phyloP scores from a whole-genome alignment of 2,329 filamentous ascomycete genomes.

The Aphanoascus verrucosus region DNA sequence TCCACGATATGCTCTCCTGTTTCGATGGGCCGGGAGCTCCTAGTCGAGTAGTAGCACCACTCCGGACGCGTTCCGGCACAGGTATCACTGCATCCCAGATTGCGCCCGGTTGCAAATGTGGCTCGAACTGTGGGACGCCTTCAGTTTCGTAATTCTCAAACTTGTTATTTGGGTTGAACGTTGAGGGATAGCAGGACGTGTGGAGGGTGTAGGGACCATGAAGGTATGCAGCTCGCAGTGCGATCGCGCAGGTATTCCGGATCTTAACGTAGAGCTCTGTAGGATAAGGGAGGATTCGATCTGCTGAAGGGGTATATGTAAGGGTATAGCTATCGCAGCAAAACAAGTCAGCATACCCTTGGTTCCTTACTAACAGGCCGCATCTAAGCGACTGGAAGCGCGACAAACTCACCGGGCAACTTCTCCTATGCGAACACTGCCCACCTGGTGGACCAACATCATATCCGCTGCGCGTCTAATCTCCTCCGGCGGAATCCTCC shows the following conservation, averaged over 20 bases:
- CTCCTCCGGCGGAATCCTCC: constrained; percentile 23
- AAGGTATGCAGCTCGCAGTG: constrained; percentile 86
- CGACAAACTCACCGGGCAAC: constrained; percentile 61
- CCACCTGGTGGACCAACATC: constrained; percentile 83
- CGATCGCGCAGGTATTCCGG: constrained; percentile 82
- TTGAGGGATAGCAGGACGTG: constrained; percentile 71
- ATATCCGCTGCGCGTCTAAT: constrained; percentile 41
- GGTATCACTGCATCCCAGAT: constrained; percentile 70
- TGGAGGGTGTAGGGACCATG: constrained; percentile 91
- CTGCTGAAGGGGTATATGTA: constrained; percentile 79
- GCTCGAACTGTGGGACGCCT: constrained; percentile 83
- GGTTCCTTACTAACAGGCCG: neutral
- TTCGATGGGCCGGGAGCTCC: constrained; percentile 29
- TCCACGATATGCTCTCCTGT: constrained; percentile 61
- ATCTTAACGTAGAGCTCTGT: constrained; percentile 71
- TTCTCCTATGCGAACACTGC: constrained; percentile 87
- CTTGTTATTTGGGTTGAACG: constrained; percentile 72
- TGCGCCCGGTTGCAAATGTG: constrained; percentile 88
- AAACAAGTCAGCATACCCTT: neutral
- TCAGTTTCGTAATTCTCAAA: constrained; percentile 58
- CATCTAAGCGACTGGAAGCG: neutral
- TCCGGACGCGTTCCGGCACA: constrained; percentile 56
- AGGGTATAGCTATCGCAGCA: constrained; percentile 53
- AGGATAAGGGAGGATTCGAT: constrained; percentile 82
- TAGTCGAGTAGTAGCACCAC: constrained; percentile 46